Conservation (phyloP, 495 filamentous ascomycete genomes). For the Hypoxylon lienhwacheense region DNA sequence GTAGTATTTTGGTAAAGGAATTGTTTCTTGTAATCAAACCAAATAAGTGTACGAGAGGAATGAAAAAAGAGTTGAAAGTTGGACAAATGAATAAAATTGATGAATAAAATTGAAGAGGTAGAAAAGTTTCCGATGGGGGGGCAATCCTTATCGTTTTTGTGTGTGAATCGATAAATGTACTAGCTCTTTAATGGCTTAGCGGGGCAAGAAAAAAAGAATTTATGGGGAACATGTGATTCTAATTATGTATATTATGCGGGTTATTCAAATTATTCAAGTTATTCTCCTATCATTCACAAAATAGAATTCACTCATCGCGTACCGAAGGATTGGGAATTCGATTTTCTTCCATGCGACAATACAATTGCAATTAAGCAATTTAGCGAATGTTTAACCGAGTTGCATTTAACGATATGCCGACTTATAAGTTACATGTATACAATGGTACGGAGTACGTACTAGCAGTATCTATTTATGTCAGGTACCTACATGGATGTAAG, state of each 20-base stretch:
- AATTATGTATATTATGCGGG: too few species aligned
- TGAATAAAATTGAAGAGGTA: too few species aligned
- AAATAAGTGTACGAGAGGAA: too few species aligned
- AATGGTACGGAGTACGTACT: constrained; percentile 1
- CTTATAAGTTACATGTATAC: constrained; percentile 18
- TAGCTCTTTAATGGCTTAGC: constrained; percentile 20
- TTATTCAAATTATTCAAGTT: too few species aligned
- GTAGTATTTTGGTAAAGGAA: too few species aligned
- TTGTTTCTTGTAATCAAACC: too few species aligned
- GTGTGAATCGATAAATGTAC: constrained; percentile 8
- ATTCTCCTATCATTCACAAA: too few species aligned
- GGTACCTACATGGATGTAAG: too few species aligned
- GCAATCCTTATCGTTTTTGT: constrained; percentile 17
- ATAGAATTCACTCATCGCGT: too few species aligned
- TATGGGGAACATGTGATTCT: constrained; percentile 36
- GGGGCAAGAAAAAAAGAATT: constrained; percentile 29
- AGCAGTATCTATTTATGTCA: too few species aligned
- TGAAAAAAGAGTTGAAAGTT: neutral
- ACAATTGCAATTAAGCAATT: constrained; percentile 7
- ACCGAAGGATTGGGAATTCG: neutral
- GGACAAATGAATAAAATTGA: constrained; percentile 10
- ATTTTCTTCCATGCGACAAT: neutral
- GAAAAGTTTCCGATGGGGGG: constrained; percentile 25
- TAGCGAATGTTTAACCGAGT: constrained; percentile 17
- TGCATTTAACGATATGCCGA: constrained; percentile 14